Conservation (phyloP, 164 flowering plant genomes). For the Tetrastigma voinierianum region DNA sequence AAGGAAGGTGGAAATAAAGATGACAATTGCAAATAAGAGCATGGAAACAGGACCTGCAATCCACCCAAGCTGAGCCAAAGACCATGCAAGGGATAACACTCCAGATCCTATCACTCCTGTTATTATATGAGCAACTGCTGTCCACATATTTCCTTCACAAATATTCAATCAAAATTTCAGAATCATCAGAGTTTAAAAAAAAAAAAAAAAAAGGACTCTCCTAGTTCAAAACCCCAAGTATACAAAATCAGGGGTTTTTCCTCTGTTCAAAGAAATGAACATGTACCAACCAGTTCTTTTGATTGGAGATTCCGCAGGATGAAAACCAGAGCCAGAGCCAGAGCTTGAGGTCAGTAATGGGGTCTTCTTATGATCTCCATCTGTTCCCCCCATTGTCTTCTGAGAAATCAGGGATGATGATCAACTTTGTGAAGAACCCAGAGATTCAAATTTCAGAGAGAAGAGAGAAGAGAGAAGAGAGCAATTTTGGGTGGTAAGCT, state of each 20-base stretch:
- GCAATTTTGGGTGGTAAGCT: neutral
- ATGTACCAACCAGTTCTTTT: conserved; percentile 10
- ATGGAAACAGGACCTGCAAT: conserved; percentile 60
- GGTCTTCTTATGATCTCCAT: conserved; percentile 1
- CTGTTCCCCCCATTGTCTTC: neutral
- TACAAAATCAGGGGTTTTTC: too few relatives aligned
- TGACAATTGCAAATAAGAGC: conserved; percentile 53
- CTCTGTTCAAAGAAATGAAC: neutral
- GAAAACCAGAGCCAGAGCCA: neutral
- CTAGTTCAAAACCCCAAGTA: too few relatives aligned
- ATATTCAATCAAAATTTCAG: neutral
- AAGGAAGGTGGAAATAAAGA: conserved; percentile 42
- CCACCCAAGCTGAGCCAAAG: conserved; percentile 78
- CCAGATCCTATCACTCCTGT: conserved; percentile 86
- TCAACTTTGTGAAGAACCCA: neutral
- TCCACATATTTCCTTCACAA: conserved; percentile 58
- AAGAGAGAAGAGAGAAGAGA: neutral
- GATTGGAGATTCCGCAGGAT: neutral
- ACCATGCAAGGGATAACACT: conserved; percentile 80
- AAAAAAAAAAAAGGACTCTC: too few relatives aligned
- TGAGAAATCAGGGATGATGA: neutral
- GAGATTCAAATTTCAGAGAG: neutral
- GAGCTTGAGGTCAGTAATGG: conserved; percentile 10
- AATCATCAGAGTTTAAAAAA: too few relatives aligned
- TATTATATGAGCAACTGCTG: conserved; percentile 71